phyloP scores from a whole-genome alignment of 1,139 yeast species.

The Sugiyamaella castrensis region DNA sequence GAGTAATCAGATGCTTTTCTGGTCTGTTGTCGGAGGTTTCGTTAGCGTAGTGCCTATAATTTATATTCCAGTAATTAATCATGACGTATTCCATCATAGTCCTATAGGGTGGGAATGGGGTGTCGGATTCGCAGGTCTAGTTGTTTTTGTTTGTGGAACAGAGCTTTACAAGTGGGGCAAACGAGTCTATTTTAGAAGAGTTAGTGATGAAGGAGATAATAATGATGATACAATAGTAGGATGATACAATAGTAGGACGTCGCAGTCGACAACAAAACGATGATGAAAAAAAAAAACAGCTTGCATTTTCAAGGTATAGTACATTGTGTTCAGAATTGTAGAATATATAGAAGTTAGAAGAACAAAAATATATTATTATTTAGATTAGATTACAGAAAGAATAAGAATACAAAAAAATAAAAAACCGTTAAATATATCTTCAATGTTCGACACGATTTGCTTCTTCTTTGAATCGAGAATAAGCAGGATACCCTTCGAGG shows the following conservation, averaged over 20 bases:
- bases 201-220: neutral
- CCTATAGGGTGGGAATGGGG: constrained; percentile 86
- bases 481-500: constrained; percentile 38
- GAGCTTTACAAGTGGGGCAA: constrained; percentile 69
- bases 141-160: constrained; percentile 56
- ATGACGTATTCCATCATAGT: constrained; percentile 69
- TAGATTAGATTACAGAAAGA: neutral
- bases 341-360: constrained; percentile 28
- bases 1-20: constrained; percentile 74
- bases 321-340: constrained; percentile 40
- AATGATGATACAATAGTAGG: neutral
- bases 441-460: constrained; percentile 7
- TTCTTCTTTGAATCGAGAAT: constrained; percentile 25
- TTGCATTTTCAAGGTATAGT: constrained; percentile 4
- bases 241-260: too few relatives aligned
- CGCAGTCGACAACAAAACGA: neutral
- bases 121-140: constrained; percentile 60
- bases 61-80: constrained; percentile 83
- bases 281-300: constrained; percentile 2
- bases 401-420: neutral
- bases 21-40: constrained; percentile 77
- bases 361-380: neutral
- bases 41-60: constrained; percentile 76
- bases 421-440: neutral
- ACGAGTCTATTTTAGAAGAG: constrained; percentile 47